A percentile compares a stretch with the other conserved stretches of the same genome.
Conservation (phyloP, 1,284 basidiomycete genomes). For the Lignosus rhinocerotis region DNA sequence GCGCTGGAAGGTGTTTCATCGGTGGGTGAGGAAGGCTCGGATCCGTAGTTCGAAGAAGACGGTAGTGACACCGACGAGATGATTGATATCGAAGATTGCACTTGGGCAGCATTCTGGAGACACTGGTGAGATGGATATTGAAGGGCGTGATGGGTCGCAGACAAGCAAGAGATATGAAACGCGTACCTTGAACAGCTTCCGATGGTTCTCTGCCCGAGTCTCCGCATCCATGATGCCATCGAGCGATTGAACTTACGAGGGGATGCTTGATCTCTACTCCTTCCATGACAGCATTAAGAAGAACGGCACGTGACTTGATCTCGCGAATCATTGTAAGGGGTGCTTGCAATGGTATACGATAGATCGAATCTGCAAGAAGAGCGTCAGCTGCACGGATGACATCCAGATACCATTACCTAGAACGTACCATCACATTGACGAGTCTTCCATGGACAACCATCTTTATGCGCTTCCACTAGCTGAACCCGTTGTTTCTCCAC, state of each 20-base stretch:
- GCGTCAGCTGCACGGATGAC: conserved; percentile 1
- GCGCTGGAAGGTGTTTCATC: conserved; percentile 6
- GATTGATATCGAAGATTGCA: conserved; percentile 32
- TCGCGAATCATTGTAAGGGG: conserved; percentile 60
- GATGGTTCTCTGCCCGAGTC: conserved; percentile 86
- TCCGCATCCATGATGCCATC: conserved; percentile 64
- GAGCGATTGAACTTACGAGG: conserved; percentile 45
- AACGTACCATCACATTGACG: conserved; percentile 74
- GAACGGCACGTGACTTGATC: conserved; percentile 54
- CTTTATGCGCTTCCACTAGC: conserved; percentile 70
- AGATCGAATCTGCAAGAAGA: conserved; percentile 57
- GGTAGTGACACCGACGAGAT: conserved; percentile 32
- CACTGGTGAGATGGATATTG: neutral
- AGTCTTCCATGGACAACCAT: conserved; percentile 78
- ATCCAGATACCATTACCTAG: neutral
- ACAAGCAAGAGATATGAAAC: conserved; percentile 11
- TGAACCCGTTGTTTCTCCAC: conserved; percentile 68
- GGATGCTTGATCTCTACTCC: conserved; percentile 69
- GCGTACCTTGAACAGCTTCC: conserved; percentile 84
- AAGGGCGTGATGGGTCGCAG: no score
- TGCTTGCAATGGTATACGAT: conserved; percentile 69
- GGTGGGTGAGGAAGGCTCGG: conserved; percentile 7
- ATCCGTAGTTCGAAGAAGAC: conserved; percentile 12
- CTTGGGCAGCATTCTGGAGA: conserved; percentile 35
- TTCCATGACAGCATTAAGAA: conserved; percentile 52